A percentile compares a stretch with the other conserved stretches of the same genome.
Conservation (phyloP, 352 stramenopile species). For the Halophytophthora batemanensis region DNA sequence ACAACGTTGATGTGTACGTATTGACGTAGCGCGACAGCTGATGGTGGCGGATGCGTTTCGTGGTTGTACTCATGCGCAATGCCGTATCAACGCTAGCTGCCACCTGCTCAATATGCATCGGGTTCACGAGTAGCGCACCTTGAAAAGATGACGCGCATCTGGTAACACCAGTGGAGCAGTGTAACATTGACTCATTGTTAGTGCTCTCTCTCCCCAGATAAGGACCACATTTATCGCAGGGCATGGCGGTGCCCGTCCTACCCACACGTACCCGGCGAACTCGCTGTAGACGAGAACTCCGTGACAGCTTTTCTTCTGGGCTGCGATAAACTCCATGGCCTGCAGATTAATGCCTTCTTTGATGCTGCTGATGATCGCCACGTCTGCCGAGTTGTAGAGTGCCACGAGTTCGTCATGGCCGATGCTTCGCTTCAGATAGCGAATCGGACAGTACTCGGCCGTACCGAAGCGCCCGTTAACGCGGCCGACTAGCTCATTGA, state of each 20-base stretch:
- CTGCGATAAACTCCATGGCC: constrained; percentile 90
- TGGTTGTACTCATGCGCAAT: constrained; percentile 83
- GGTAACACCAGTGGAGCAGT: constrained; percentile 2
- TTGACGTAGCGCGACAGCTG: constrained; percentile 85
- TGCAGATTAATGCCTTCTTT: constrained; percentile 91
- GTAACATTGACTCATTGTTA: constrained; percentile 4
- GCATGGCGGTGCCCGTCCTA: neutral
- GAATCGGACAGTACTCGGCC: constrained; percentile 85
- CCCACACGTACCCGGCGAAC: constrained; percentile 65
- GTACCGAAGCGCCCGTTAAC: constrained; percentile 88
- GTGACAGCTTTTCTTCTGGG: constrained; percentile 76
- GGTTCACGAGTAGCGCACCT: constrained; percentile 86
- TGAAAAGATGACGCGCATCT: constrained; percentile 88
- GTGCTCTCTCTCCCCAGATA: neutral
- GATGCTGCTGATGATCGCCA: constrained; percentile 87
- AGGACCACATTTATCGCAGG: neutral
- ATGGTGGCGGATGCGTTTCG: constrained; percentile 85
- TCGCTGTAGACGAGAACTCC: constrained; percentile 90
- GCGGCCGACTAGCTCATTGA: constrained; percentile 87
- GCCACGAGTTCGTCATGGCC: constrained; percentile 86
- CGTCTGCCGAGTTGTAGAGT: constrained; percentile 87
- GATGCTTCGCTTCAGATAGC: constrained; percentile 86
- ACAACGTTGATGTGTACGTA: constrained; percentile 87
- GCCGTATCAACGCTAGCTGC: constrained; percentile 81
- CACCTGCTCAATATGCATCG: constrained; percentile 88